Evolutionary conservation across 352 stramenopile genomes (phyloP).

Genomic region (Phytopythium oedochilum): DNA sequence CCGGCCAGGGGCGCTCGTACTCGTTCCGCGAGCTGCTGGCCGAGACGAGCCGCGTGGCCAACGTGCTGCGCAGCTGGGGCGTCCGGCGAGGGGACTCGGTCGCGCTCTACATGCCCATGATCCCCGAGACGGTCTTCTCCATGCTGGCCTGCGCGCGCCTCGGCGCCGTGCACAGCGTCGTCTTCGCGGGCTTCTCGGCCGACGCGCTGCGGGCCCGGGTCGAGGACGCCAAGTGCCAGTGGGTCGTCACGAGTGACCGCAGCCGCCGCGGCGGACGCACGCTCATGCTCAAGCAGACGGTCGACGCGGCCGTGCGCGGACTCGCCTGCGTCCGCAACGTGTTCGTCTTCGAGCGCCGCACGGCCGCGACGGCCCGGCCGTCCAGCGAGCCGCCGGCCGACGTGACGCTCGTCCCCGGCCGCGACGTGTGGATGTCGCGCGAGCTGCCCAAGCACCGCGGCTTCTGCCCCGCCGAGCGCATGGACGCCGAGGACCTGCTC

Average conservation of each 20-base stretch:
- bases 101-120: slow-evolving; percentile 98
- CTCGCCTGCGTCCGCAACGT: slow-evolving; percentile 91
- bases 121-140: slow-evolving; percentile 95
- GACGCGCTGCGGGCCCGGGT: slow-evolving; percentile 95
- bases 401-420: slow-evolving; percentile 47
- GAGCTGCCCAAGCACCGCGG: slow-evolving; percentile 87
- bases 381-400: slow-evolving; percentile 67
- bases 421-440: slow-evolving; percentile 93
- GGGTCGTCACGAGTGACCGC: slow-evolving; percentile 93
- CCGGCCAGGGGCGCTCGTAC: slow-evolving; percentile 72
- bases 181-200: slow-evolving; percentile 96
- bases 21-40: slow-evolving; percentile 91
- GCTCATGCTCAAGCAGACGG: slow-evolving; percentile 95
- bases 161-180: slow-evolving; percentile 95
- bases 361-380: neutral
- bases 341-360: slow-evolving; percentile 91
- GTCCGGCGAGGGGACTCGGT: slow-evolving; percentile 86
- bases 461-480: slow-evolving; percentile 94
- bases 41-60: slow-evolving; percentile 91
- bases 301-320: slow-evolving; percentile 89
- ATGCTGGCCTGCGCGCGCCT: slow-evolving; percentile 98
- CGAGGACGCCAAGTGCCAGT: slow-evolving; percentile 84
- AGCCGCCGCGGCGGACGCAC: slow-evolving; percentile 91
- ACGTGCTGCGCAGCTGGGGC: slow-evolving; percentile 80
- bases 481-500: slow-evolving; percentile 96